Conservation (phyloP, 768 basidiomycete genomes). For the Astraeus odoratus region DNA sequence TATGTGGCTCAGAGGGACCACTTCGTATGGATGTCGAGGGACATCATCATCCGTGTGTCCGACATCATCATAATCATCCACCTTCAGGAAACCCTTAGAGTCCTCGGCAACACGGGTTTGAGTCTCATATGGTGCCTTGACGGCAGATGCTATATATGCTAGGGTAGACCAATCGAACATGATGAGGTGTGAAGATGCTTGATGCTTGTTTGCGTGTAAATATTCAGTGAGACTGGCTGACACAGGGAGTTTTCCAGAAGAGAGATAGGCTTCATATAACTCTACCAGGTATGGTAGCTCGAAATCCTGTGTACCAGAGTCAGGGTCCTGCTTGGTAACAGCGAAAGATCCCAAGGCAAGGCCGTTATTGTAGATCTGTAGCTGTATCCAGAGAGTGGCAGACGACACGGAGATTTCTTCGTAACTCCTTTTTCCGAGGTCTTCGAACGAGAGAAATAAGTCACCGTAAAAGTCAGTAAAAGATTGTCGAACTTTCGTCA, state of each 20-base stretch:
- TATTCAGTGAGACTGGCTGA: conserved; percentile 49
- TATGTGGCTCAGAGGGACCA: conserved; percentile 52
- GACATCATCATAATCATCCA: conserved; percentile 19
- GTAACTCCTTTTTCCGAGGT: conserved; percentile 42
- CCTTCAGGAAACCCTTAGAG: conserved; percentile 43
- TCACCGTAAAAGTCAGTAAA: conserved; percentile 48
- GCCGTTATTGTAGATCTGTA: conserved; percentile 62
- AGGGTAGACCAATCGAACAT: conserved; percentile 67
- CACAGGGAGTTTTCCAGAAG: conserved; percentile 32
- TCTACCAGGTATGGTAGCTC: conserved; percentile 51
- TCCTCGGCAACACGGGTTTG: conserved; percentile 8
- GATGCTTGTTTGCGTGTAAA: conserved; percentile 40
- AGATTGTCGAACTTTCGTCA: conserved; percentile 45
- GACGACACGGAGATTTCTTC: conserved; percentile 66
- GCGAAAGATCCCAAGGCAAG: conserved; percentile 58
- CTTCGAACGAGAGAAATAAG: conserved; percentile 35
- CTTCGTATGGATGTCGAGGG: conserved; percentile 45
- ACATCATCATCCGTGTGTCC: conserved; percentile 17
- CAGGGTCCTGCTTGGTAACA: conserved; percentile 32
- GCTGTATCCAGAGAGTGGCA: conserved; percentile 57
- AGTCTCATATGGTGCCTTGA: conserved; percentile 34
- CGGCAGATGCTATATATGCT: conserved; percentile 50
- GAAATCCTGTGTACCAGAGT: conserved; percentile 40
- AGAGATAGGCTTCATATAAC: conserved; percentile 46
- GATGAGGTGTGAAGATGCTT: conserved; percentile 37